These are phyloP conservation scores for Arthrobotrys musiformis DNA, from an alignment of 2,329 filamentous ascomycete genomes.

Conservation along the genomic window DNA sequence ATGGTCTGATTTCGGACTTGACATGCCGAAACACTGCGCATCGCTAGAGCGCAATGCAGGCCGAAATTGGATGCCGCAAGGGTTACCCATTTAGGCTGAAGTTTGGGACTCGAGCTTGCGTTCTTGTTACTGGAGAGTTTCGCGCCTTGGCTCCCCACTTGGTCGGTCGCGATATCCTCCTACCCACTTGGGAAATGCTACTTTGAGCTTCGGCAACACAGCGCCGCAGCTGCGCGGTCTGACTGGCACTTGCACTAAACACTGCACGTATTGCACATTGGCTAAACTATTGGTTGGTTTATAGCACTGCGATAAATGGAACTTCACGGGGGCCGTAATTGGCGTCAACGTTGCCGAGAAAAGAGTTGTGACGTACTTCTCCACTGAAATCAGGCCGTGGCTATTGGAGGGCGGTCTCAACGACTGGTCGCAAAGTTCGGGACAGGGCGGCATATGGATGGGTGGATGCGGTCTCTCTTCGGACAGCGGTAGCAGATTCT, in stretches of 20 bases:
- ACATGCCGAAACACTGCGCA: conserved; percentile 16
- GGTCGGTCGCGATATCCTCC: neutral
- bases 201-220: conserved; percentile 1
- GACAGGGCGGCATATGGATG: conserved; percentile 63
- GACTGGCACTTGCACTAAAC: too few relatives aligned
- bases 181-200: conserved; percentile 21
- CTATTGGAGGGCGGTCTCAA: conserved; percentile 60
- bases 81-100: conserved; percentile 43
- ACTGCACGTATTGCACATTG: neutral
- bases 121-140: conserved; percentile 8
- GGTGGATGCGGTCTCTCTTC: conserved; percentile 62
- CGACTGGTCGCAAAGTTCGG: conserved; percentile 61
- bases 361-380: conserved; percentile 62
- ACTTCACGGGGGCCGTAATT: conserved; percentile 64
- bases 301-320: conserved; percentile 69
- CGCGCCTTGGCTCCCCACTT: conserved; percentile 5
- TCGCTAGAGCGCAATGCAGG: conserved; percentile 31
- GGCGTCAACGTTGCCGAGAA: conserved; percentile 66
- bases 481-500: conserved; percentile 60
- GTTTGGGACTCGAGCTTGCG: neutral
- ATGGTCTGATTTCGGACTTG: conserved; percentile 20
- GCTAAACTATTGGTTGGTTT: conserved; percentile 6
- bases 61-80: conserved; percentile 11
- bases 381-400: conserved; percentile 65
- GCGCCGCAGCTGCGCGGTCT: too few relatives aligned